Evolutionary conservation across 768 basidiomycete genomes (phyloP), one percentile per base, ranked within the genome.

Genomic region (Psilocybe tampanensis): DNA sequence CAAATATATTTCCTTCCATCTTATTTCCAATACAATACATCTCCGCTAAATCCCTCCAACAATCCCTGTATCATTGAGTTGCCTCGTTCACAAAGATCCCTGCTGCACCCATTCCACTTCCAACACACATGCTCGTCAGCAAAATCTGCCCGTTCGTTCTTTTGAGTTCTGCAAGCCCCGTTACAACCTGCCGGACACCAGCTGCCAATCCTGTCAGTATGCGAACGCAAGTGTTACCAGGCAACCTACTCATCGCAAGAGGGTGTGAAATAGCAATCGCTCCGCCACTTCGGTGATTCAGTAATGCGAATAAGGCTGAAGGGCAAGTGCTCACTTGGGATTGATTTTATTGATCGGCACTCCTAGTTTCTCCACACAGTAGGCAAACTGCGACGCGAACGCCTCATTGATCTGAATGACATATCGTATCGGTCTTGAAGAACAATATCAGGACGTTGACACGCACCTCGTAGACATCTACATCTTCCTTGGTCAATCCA

Each of bases 311-410:
- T 12, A 8, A 18, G 19, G 7, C 13, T n/a, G 19, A 36, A 47
- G 15, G 15, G 17, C 22, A 57, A 49, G 24, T 5, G 76, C 82
- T 72, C 76, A 85, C 91, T 93, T 87, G 47, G 91, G 86, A 67
- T 97, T 97, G 64, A 95, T 88, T 71, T 88, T 94, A 63, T 86
- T 82, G 17, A 90, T 85, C 2, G 88, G 84, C 44, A 96, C 79
- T 23, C 80, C 76, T 22, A 95, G 80, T 65, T 92, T 77, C 65
- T 95, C 89, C 8, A 95, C 86, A 51, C 92, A 95, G 73, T 94
- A 90, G n/a, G 90, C 92, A 58, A 93, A 95, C 67, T 96, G 94
- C 1, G 92, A 94, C 0, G 93, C 94, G 59, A 95, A 96, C 0
- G 94, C 94, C 71, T 95, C 90, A 55, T 94, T 93, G 60, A 92